Base-by-base conservation (phyloP, 352 stramenopile genomes). In the Globisporangium nunn region DNA sequence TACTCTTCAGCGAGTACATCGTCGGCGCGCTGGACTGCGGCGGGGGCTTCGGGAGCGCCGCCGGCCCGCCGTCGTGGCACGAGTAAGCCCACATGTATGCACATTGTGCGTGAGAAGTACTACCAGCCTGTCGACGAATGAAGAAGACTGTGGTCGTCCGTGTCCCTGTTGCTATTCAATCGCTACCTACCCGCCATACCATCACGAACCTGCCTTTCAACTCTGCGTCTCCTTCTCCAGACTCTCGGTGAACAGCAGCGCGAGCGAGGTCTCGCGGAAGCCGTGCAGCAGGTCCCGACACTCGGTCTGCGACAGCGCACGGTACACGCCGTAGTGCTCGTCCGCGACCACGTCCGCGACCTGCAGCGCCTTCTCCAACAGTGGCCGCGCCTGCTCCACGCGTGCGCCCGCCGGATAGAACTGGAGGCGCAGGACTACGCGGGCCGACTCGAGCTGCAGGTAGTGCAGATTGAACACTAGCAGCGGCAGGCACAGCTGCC, bases 311-410 rank as follows among this genome's bases (percentile, higher is more conserved):
- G 75, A 74, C 41, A 93, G 65, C 11, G 78, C 63, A 15, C 80
- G 56, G 49, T 78, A 82, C 11, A 93, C 80, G 8, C 61, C 75
- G 55, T 91, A 91, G 54, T 87, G 74, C 23, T 91, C 76, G 59
- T 90, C 82, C 6, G 81, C 84, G 10, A 93, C 84, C 4, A 93
- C 72, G 44, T 88, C 78, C 5, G 81, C 81, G 7, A 93, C 77
- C 44, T 90, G 64, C 10, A 93, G 70, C 12, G 79, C 87, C 46
- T 93, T 88, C 41, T 85, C 76, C 29, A 90, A 62, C 43, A 91
- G 59, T 33, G 81, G 71, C 17, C 61, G 71, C 18, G 78, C 75
- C 30, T 92, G 67, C 33, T 88, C 65, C 8, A 68, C 52, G 59
- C 87, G 85, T 30, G 78, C 68, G 12, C 74, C 56, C 33, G 72